Evolutionary conservation across 1,139 yeast species (phyloP).

Genomic region (Suhomyces maxii): DNA sequence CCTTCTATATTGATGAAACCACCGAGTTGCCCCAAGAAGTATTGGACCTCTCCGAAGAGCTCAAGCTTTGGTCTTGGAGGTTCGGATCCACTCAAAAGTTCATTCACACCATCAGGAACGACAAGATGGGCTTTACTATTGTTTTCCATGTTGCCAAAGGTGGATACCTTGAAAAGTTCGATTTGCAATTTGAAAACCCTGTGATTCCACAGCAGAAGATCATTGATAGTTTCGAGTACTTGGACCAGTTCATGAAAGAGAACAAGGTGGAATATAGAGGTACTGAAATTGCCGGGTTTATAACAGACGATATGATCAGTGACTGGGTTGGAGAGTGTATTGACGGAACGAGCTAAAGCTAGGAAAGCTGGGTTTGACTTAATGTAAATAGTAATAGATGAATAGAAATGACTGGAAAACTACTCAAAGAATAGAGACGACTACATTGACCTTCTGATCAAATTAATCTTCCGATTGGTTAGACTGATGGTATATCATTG

Average conservation of each 20-base stretch:
- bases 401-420: background rate
- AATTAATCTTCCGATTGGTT: no score
- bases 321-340: conserved; percentile 50
- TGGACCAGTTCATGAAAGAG: conserved; percentile 27
- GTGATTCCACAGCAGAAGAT: conserved; percentile 19
- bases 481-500: no score
- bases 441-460: background rate
- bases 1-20: conserved; percentile 25
- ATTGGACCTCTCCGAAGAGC: conserved; percentile 37
- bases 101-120: conserved; percentile 41
- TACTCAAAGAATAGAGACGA: background rate
- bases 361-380: no score
- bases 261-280: conserved; percentile 40
- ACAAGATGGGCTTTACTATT: conserved; percentile 31
- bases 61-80: conserved; percentile 67
- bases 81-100: conserved; percentile 73
- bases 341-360: conserved; percentile 45
- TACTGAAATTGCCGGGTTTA: conserved; percentile 45
- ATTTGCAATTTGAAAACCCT: conserved; percentile 18
- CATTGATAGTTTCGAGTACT: conserved; percentile 29
- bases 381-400: no score
- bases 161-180: conserved; percentile 26
- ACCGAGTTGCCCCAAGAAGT: conserved; percentile 51
- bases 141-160: conserved; percentile 46
- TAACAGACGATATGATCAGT: conserved; percentile 43